Conservation (phyloP, 1,139 yeast genomes). For the Lodderomyces orthopsilosis region DNA sequence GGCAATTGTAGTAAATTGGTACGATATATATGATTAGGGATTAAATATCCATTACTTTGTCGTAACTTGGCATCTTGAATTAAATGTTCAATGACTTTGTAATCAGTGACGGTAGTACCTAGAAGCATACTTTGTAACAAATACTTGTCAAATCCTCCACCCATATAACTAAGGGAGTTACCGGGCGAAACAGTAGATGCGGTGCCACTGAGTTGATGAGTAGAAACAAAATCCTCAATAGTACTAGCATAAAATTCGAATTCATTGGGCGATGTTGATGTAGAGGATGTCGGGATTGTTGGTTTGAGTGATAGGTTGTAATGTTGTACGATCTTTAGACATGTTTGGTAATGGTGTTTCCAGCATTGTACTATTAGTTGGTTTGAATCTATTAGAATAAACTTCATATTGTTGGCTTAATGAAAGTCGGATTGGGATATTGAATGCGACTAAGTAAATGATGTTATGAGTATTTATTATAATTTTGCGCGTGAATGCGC, state of each 20-base stretch:
- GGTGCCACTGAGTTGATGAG: slow-evolving; percentile 5
- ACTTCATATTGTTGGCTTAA: slow-evolving; percentile 6
- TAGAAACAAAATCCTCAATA: slow-evolving; percentile 10
- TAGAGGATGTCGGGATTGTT: not conserved
- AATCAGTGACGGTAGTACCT: slow-evolving; percentile 9
- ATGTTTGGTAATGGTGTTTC: slow-evolving; percentile 11
- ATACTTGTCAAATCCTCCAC: slow-evolving; percentile 27
- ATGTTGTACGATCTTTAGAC: slow-evolving; percentile 5
- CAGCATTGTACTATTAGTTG: slow-evolving; percentile 14
- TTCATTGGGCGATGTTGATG: not conserved
- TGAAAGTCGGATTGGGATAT: too few species aligned
- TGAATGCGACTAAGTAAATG: too few species aligned
- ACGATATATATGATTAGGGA: slow-evolving; percentile 18
- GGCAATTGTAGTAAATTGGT: slow-evolving; percentile 11
- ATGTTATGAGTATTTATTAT: too few species aligned
- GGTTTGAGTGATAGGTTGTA: slow-evolving; percentile 5
- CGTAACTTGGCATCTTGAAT: slow-evolving; percentile 17
- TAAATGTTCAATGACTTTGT: slow-evolving; percentile 15
- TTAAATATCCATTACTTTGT: slow-evolving; percentile 20
- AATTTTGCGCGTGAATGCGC: too few species aligned
- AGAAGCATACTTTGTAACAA: slow-evolving; percentile 18
- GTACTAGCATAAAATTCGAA: slow-evolving; percentile 6
- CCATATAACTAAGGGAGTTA: slow-evolving; percentile 27
- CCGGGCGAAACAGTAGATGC: slow-evolving; percentile 22
- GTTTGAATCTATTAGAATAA: slow-evolving; percentile 14